A percentile compares a stretch with the other conserved stretches of the same genome.
Evolutionary conservation across 2,329 filamentous ascomycete genomes (phyloP).

Genomic region (Teratosphaeria zuluensis): DNA sequence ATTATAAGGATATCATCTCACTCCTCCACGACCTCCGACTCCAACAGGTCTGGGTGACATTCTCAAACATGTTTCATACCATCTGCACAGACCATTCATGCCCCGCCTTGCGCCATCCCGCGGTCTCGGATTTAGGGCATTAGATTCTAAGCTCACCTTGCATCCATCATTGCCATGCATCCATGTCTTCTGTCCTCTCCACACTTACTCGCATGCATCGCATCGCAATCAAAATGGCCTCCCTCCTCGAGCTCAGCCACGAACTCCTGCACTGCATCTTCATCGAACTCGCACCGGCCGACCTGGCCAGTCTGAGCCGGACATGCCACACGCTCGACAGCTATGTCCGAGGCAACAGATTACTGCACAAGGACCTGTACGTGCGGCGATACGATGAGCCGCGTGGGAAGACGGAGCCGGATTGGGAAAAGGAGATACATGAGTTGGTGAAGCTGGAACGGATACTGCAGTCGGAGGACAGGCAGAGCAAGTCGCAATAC

Average conservation of each 20-base stretch:
- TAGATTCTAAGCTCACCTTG: background rate
- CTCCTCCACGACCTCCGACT: too few relatives aligned
- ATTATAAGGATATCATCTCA: too few relatives aligned
- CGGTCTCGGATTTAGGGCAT: background rate
- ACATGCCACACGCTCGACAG: constrained; percentile 45
- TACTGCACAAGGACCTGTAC: constrained; percentile 56
- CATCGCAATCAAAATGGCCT: constrained; percentile 20
- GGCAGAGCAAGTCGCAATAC: constrained; percentile 33
- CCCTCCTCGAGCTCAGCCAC: constrained; percentile 42
- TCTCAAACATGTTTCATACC: background rate
- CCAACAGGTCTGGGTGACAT: background rate
- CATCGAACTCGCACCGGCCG: constrained; percentile 44
- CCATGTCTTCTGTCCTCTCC: background rate
- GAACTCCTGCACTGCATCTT: constrained; percentile 58
- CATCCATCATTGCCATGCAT: background rate
- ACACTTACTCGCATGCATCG: background rate
- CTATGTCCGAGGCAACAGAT: constrained; percentile 48
- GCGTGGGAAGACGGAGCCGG: constrained; percentile 12
- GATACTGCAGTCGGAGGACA: constrained; percentile 34
- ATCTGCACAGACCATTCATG: background rate
- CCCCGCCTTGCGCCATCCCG: background rate
- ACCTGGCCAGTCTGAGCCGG: constrained; percentile 44
- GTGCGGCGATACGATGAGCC: constrained; percentile 32
- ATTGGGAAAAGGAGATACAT: constrained; percentile 30
- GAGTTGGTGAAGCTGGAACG: constrained; percentile 31